A percentile compares a stretch with the other conserved stretches of the same genome.
Conservation (phyloP, 225 moss, liverwort and hornwort genomes). For the Bryoerythrophyllum caledonicum region DNA sequence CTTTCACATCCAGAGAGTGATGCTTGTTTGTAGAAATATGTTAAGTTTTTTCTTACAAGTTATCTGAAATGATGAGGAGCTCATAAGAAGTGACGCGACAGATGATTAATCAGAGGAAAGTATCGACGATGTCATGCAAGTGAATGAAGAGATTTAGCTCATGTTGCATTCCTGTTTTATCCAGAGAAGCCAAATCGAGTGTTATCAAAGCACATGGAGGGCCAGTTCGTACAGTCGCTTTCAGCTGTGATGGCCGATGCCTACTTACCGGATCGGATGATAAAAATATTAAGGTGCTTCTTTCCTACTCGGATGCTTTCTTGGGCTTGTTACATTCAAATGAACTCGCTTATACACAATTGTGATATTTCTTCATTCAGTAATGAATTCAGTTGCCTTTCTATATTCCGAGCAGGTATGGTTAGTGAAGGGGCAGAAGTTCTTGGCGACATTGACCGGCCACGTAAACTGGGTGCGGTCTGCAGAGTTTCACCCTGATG, state of each 20-base stretch:
- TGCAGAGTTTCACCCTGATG: constrained; percentile 81
- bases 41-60: not conserved
- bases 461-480: constrained; percentile 95
- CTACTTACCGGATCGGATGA: constrained; percentile 89
- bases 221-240: constrained; percentile 74
- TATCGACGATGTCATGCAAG: not conserved
- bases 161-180: constrained; percentile 6
- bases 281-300: constrained; percentile 82
- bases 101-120: not conserved
- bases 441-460: constrained; percentile 71
- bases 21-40: constrained; percentile 3
- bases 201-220: constrained; percentile 89
- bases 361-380: not conserved
- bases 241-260: constrained; percentile 70
- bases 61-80: not conserved
- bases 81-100: not conserved
- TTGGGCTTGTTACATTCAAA: not conserved
- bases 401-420: constrained; percentile 60
- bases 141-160: not conserved
- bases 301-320: not conserved
- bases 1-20: constrained; percentile 23
- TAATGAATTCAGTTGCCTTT: constrained; percentile 14
- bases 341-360: not conserved
- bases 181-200: constrained; percentile 82
- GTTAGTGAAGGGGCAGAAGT: constrained; percentile 79